Conservation (phyloP, 495 filamentous ascomycete genomes). For the Tuber microsphaerosporum region DNA sequence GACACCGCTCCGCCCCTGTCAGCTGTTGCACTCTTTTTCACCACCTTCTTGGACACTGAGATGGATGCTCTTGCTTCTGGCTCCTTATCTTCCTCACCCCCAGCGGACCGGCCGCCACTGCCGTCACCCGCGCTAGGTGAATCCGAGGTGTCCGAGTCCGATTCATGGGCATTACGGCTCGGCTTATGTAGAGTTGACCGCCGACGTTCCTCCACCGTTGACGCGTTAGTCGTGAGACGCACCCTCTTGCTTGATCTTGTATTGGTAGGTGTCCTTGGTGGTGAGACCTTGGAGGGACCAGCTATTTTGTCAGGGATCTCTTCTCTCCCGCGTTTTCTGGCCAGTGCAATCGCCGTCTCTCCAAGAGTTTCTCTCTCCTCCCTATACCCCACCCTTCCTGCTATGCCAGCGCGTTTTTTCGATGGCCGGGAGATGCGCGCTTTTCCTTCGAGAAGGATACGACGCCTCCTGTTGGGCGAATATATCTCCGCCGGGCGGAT, state of each 20-base stretch:
- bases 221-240: neutral
- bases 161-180: rapidly evolving
- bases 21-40: neutral
- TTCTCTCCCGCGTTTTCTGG: neutral
- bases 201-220: neutral
- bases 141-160: neutral
- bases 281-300: neutral
- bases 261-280: neutral
- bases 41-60: too few relatives aligned
- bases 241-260: neutral
- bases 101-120: neutral
- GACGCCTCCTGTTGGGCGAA: neutral
- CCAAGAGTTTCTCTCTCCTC: neutral
- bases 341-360: rapidly evolving
- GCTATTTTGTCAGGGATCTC: neutral
- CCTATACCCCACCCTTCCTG: too few relatives aligned
- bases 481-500: neutral
- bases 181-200: neutral
- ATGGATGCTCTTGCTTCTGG: neutral
- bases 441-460: neutral
- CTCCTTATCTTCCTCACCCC: neutral
- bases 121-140: neutral
- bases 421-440: neutral
- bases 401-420: neutral
- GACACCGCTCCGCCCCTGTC: neutral